These are phyloP conservation scores for Saksenaea vasiformis DNA, from an alignment of 371 early-diverging fungal genomes.

Conservation along the genomic window DNA sequence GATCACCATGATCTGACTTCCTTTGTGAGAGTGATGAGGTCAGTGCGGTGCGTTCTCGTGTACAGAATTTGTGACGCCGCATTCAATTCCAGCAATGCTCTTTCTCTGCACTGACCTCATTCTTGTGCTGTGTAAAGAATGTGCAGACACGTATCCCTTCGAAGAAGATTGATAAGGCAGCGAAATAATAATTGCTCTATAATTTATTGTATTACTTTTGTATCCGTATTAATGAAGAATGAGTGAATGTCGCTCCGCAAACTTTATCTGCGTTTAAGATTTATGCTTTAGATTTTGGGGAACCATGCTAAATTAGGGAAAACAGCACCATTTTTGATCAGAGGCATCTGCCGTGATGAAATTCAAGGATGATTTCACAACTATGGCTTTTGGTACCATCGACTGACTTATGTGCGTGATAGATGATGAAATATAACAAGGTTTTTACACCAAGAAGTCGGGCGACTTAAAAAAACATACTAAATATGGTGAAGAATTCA, in stretches of 20 bases:
- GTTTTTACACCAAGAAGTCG: constrained; percentile 6
- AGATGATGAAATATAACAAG: neutral
- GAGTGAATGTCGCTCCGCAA: neutral
- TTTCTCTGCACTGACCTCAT: neutral
- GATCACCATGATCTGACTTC: too few species aligned
- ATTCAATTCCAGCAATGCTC: neutral
- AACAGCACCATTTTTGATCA: constrained; percentile 1
- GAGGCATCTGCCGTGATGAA: neutral
- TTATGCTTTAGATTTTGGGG: neutral
- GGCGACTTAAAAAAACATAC: neutral
- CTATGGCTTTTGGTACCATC: neutral
- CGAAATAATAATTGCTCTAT: too few species aligned
- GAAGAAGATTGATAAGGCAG: neutral
- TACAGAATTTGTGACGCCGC: neutral
- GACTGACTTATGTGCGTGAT: neutral
- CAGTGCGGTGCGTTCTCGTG: neutral
- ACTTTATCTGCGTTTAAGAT: neutral
- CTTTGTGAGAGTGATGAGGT: neutral
- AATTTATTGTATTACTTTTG: too few species aligned
- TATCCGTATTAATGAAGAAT: too few species aligned
- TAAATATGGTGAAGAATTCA: neutral
- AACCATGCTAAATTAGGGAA: neutral
- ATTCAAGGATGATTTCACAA: neutral
- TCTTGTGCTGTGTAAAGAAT: neutral
- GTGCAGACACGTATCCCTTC: neutral